A percentile compares a stretch with the other conserved stretches of the same genome.
Evolutionary conservation across 495 filamentous ascomycete species (phyloP).

Genomic region (Penicillium bovifimosum): DNA sequence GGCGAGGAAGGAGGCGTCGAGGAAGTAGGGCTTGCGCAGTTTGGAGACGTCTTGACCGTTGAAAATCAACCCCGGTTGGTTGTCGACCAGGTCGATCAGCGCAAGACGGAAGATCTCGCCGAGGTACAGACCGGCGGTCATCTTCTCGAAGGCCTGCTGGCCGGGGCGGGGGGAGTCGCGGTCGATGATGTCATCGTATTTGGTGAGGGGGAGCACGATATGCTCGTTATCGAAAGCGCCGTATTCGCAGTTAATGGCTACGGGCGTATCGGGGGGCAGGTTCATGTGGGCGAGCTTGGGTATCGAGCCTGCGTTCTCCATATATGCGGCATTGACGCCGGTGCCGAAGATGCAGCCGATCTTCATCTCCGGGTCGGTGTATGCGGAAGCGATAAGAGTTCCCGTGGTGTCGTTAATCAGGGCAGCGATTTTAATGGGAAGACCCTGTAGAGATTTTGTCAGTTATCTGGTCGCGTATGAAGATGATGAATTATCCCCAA

Average conservation of each 20-base stretch:
- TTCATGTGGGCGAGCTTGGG: conserved; percentile 94
- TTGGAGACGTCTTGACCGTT: conserved; percentile 71
- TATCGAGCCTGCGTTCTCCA: conserved; percentile 86
- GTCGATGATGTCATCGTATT: conserved; percentile 80
- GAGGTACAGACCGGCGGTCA: conserved; percentile 93
- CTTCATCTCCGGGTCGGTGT: conserved; percentile 85
- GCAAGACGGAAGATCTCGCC: conserved; percentile 93
- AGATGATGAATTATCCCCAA: background rate
- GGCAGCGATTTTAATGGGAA: conserved; percentile 90
- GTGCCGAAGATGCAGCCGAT: conserved; percentile 99
- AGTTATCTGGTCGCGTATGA: background rate
- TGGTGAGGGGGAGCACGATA: conserved; percentile 81
- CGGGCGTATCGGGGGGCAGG: conserved; percentile 79
- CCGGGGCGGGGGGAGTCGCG: conserved; percentile 89
- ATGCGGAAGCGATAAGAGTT: conserved; percentile 96
- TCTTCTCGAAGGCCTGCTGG: conserved; percentile 97
- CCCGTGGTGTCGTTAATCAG: conserved; percentile 98
- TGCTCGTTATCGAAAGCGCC: conserved; percentile 98
- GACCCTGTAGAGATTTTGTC: conserved; percentile 46
- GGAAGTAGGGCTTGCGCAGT: conserved; percentile 73
- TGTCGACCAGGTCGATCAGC: conserved; percentile 77
- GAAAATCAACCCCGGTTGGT: conserved; percentile 72
- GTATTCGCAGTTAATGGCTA: conserved; percentile 99
- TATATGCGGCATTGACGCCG: conserved; percentile 96
- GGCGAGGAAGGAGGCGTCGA: conserved; percentile 95